Evolutionary conservation across 495 filamentous ascomycete genomes (phyloP).

Genomic region (Lepidopterella palustris): DNA sequence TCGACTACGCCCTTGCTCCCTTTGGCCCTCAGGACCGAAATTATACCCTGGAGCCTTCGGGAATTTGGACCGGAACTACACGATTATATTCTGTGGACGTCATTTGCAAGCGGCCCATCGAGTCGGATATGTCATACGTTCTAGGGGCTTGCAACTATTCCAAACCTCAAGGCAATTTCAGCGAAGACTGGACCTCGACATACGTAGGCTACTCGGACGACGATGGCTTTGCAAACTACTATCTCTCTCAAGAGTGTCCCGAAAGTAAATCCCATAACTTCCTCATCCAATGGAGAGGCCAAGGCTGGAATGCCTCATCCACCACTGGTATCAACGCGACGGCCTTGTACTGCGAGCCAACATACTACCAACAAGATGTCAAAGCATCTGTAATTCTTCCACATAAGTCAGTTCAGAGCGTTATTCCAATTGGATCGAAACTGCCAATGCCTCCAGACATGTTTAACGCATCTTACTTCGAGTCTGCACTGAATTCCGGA

Average conservation of each 20-base stretch:
- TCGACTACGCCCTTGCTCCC: constrained; percentile 34
- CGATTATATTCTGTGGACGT: constrained; percentile 35
- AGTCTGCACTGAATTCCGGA: neutral
- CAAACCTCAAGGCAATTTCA: neutral
- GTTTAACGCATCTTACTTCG: constrained; percentile 2
- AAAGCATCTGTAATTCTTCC: constrained; percentile 28
- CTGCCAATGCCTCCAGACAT: constrained; percentile 20
- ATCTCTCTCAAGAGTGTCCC: constrained; percentile 30
- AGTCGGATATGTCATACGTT: neutral
- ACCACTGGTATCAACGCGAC: constrained; percentile 20
- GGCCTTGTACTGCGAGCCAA: constrained; percentile 38
- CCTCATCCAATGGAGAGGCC: constrained; percentile 8
- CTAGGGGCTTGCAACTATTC: neutral
- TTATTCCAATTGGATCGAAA: constrained; percentile 17
- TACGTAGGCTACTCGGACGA: constrained; percentile 36
- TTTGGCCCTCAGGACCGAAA: constrained; percentile 23
- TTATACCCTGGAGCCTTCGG: neutral
- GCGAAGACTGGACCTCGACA: constrained; percentile 13
- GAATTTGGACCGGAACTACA: constrained; percentile 34
- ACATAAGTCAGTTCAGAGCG: constrained; percentile 4
- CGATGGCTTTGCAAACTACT: constrained; percentile 16
- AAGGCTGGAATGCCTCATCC: constrained; percentile 12
- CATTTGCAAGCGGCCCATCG: constrained; percentile 25
- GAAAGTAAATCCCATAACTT: constrained; percentile 27
- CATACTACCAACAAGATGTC: constrained; percentile 36